Evolutionary conservation across 1,284 basidiomycete species (phyloP).

Genomic region (Rhodofomes roseus): DNA sequence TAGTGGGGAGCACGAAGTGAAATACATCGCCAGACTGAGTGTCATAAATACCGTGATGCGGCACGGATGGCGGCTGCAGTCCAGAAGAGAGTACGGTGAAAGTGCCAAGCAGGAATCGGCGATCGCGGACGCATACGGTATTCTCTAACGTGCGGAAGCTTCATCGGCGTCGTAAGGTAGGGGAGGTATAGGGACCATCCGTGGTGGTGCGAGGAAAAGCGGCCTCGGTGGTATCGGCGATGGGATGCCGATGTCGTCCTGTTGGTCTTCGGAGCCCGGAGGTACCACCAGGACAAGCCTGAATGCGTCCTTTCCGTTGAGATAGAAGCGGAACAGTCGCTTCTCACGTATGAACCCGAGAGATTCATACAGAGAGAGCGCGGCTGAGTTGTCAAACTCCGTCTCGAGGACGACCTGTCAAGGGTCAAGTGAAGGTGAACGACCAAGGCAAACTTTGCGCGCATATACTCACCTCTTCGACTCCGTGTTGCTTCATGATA

Average conservation of each 20-base stretch:
- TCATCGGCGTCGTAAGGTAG: slow-evolving; percentile 7
- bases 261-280: slow-evolving; percentile 15
- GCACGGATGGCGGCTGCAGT: neutral
- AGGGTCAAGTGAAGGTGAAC: slow-evolving; percentile 2
- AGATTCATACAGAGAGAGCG: slow-evolving; percentile 85
- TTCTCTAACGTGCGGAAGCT: neutral
- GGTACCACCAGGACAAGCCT: slow-evolving; percentile 66
- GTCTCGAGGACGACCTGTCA: slow-evolving; percentile 93
- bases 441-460: neutral
- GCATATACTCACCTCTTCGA: slow-evolving; percentile 67
- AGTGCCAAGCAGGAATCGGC: too few relatives aligned
- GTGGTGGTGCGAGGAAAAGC: slow-evolving; percentile 20
- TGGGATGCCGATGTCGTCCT: slow-evolving; percentile 13
- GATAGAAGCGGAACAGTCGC: slow-evolving; percentile 90
- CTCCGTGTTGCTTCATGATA: slow-evolving; percentile 76
- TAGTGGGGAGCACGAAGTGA: neutral
- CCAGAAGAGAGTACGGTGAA: too few relatives aligned
- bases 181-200: slow-evolving; percentile 19
- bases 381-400: slow-evolving; percentile 89
- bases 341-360: slow-evolving; percentile 97
- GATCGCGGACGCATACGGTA: too few relatives aligned
- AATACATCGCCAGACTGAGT: neutral
- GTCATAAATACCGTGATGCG: neutral
- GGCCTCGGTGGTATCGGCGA: slow-evolving; percentile 11
- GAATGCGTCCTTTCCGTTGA: slow-evolving; percentile 89